These are phyloP conservation scores for Porphyrellus sp. DNA, from an alignment of 1,284 basidiomycete species.

Conservation along the genomic window DNA sequence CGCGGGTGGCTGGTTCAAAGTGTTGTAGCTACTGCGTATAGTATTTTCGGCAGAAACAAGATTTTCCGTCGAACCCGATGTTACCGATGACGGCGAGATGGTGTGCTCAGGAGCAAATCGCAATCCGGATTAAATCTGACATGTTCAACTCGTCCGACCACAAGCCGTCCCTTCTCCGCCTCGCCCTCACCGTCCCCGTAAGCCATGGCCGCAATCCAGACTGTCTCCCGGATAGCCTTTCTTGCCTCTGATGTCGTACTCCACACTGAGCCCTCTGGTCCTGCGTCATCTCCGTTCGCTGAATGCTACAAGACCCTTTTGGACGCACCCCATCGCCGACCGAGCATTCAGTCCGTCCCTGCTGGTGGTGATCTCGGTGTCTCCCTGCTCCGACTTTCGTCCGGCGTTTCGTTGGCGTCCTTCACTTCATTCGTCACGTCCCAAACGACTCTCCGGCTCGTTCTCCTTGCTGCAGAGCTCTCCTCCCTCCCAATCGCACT, in stretches of 20 bases:
- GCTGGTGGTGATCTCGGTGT: slow-evolving; percentile 59
- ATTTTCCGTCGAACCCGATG: neutral
- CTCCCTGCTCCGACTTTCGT: slow-evolving; percentile 44
- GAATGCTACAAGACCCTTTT: slow-evolving; percentile 36
- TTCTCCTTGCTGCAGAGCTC: slow-evolving; percentile 48
- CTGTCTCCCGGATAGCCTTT: slow-evolving; percentile 67
- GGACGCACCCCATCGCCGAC: slow-evolving; percentile 22
- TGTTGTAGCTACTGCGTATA: neutral
- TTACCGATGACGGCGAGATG: slow-evolving; percentile 27
- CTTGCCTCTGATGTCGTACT: slow-evolving; percentile 65
- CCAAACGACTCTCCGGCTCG: slow-evolving; percentile 39
- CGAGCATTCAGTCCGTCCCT: slow-evolving; percentile 48
- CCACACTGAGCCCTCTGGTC: slow-evolving; percentile 47
- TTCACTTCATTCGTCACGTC: slow-evolving; percentile 40
- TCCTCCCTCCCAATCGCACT: slow-evolving; percentile 47
- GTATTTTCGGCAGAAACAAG: neutral
- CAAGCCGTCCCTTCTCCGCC: neutral
- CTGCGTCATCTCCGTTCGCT: slow-evolving; percentile 38
- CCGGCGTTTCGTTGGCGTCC: slow-evolving; percentile 45
- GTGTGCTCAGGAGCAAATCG: slow-evolving; percentile 29
- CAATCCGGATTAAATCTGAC: slow-evolving; percentile 14
- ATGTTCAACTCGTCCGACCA: neutral
- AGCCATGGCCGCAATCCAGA: slow-evolving; percentile 32
- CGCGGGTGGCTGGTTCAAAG: neutral
- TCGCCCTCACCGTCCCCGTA: slow-evolving; percentile 10